Base-by-base conservation (phyloP, 2,329 filamentous ascomycete genomes). In the Aureobasidium melanogenum region DNA sequence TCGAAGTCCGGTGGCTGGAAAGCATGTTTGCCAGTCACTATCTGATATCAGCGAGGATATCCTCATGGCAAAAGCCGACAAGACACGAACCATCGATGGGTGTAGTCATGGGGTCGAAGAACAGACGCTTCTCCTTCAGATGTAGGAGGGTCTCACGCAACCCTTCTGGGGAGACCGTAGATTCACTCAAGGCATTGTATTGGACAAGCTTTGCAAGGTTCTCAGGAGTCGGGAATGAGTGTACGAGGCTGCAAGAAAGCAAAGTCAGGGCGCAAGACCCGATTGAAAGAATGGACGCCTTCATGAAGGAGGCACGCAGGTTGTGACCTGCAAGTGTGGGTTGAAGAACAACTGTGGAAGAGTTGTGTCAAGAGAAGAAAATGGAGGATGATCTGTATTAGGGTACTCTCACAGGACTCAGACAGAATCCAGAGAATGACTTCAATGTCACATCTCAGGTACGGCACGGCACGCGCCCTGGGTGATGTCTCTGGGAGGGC, bases 1-100 rank as follows among this genome's bases (percentile, higher is more conserved):
- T 39, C 55, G 8, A 59, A 46, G 15, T 67, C 64, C 10, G 71
- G 71, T 28, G 71, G 55, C 9, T 66, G 63, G 48, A 70, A 72
- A 12, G 63, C 63, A 61, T 73, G 60, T 5, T 51, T 43, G n/a
- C 70, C 71, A 22, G 63, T 60, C 46, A 65, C 69, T 62, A 5
- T 17, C 12, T 7, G 4, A 15, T 2, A 15, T 51, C 30, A 51
- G 47, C 47, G 10, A 36, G 3, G 10, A 5, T 7, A 7, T 8
- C 1, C 32, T 19, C 46, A 5, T 22, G 44, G 44, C n/a, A n/a
- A 26, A 9, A 10, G n/a, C 5, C 32, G 30, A 30, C 17, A 3
- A 1, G 5, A 26, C 3, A 52, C 14, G 2, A 34, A 52, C 48
- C 41, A 9, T 63, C 62, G n/a, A 63, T 32, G 32, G 32, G 51